phyloP scores from a whole-genome alignment of 2,329 filamentous ascomycete species.

The Cercospora brassicicola region DNA sequence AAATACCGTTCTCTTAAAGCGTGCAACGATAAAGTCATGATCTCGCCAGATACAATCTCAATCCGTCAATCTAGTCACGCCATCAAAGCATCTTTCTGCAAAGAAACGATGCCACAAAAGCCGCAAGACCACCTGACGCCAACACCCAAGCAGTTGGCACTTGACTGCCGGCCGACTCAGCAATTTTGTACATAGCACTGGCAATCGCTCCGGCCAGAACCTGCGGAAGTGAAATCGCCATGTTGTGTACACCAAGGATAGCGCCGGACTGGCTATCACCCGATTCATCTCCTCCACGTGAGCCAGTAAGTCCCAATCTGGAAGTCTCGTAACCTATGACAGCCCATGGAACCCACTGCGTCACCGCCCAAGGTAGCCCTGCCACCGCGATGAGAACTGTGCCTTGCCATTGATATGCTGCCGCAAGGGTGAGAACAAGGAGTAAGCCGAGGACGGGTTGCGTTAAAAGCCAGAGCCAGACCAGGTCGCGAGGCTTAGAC shows the following conservation, averaged over 20 bases:
- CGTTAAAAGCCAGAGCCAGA: conserved; percentile 24
- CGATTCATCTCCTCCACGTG: conserved; percentile 3
- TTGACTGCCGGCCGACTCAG: conserved; percentile 23
- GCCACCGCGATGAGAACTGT: conserved; percentile 23
- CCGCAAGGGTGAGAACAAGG: conserved; percentile 20
- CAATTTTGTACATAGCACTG: conserved; percentile 22
- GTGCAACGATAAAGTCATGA: neutral
- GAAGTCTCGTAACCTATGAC: conserved; percentile 25
- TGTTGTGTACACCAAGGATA: conserved; percentile 27
- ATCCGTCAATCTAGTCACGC: neutral
- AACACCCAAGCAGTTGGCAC: conserved; percentile 26
- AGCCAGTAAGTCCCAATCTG: conserved; percentile 16
- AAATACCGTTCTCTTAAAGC: neutral
- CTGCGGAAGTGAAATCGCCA: conserved; percentile 28
- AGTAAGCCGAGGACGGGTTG: conserved; percentile 26
- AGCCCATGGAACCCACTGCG: conserved; percentile 27
- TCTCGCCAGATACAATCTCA: neutral
- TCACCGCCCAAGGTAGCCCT: conserved; percentile 26
- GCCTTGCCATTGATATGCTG: conserved; percentile 27
- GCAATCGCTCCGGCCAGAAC: conserved; percentile 22
- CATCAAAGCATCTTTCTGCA: conserved; percentile 17
- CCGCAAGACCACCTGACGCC: conserved; percentile 23
- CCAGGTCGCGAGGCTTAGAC: conserved; percentile 13
- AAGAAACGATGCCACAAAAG: conserved; percentile 23
- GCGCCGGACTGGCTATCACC: conserved; percentile 21